Evolutionary conservation across 176 grass and related monocot species (phyloP).

Genomic region (Phoenix dactylifera): DNA sequence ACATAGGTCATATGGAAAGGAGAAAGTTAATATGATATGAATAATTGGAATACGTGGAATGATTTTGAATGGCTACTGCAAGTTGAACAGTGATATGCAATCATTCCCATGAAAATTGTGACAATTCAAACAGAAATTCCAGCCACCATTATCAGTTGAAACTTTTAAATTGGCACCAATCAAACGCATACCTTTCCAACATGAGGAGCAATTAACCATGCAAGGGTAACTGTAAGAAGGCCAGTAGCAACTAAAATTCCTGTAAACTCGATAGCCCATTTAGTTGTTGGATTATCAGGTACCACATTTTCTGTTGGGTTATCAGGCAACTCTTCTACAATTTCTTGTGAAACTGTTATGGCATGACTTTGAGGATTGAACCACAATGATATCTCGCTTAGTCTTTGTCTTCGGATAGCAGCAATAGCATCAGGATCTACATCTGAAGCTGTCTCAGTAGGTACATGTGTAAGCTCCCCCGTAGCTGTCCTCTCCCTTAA

Average conservation of each 20-base stretch:
- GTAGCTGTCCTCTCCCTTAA: conserved; percentile 62
- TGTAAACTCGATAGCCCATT: conserved; percentile 48
- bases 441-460: conserved; percentile 20
- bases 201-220: conserved; percentile 75
- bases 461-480: conserved; percentile 38
- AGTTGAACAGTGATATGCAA: no score
- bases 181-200: conserved; percentile 60
- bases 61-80: no score
- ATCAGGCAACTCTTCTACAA: conserved; percentile 27
- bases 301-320: conserved; percentile 40
- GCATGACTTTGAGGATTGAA: conserved; percentile 63
- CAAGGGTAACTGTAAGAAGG: conserved; percentile 46
- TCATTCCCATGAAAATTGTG: no score
- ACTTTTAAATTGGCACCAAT: neutral
- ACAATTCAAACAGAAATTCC: no score
- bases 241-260: conserved; percentile 61
- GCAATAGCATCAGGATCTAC: conserved; percentile 76
- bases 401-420: conserved; percentile 65
- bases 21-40: no score
- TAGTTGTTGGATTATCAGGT: conserved; percentile 18
- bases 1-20: no score
- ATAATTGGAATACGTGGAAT: no score
- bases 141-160: no score
- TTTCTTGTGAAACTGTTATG: conserved; percentile 34
- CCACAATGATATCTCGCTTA: conserved; percentile 79